Base-by-base conservation (phyloP, 2,329 filamentous ascomycete species). In the Penicillium verrucosum region DNA sequence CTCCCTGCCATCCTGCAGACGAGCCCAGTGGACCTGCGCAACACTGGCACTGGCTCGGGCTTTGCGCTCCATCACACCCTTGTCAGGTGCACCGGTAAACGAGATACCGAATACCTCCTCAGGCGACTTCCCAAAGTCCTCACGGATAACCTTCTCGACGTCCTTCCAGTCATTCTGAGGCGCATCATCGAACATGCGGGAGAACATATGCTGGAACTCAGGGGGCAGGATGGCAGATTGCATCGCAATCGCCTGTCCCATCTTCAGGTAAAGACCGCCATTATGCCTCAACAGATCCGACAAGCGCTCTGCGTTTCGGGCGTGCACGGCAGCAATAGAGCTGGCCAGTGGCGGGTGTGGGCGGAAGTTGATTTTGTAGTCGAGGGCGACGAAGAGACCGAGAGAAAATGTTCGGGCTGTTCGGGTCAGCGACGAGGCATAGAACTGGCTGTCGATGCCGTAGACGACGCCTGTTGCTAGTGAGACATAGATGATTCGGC, bases 211-310 rank as follows among this genome's bases (percentile, higher is more conserved):
- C 78, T 96, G 92, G 67, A 97, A 97, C 74, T 96, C 92, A 0
- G 92, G 90, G 27, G 94, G 94, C 60, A 99, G 78, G 27, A 97
- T 87, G 0, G 93, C 93, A 64, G 89, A 93, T 80, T 99, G 94
- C 94, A 97, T 97, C 14, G 93, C 94, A 64, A 99, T 93, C 5
- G 94, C 94, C 80, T 99, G 94, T 0, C 94, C 94, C 57, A 99
- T 97, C 81, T 99, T 99, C 70, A 97, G 81, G 71, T 97, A 99
- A 18, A 99, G 77, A 0, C 94, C 94, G 58, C 94, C 93, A 81
- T 99, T 99, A 54, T 84, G 79, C 27, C 90, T 83, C 63, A 97
- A 81, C 60, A 99, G 78, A 30, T 93, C 82, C 59, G 90, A 96
- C 37, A 97, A 78, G 27, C 90, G 82, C 76, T 92, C 85, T 0